Evolutionary conservation across 2,329 filamentous ascomycete species (phyloP), one percentile per base, ranked within the genome.

Genomic region (Septoria linicola): DNA sequence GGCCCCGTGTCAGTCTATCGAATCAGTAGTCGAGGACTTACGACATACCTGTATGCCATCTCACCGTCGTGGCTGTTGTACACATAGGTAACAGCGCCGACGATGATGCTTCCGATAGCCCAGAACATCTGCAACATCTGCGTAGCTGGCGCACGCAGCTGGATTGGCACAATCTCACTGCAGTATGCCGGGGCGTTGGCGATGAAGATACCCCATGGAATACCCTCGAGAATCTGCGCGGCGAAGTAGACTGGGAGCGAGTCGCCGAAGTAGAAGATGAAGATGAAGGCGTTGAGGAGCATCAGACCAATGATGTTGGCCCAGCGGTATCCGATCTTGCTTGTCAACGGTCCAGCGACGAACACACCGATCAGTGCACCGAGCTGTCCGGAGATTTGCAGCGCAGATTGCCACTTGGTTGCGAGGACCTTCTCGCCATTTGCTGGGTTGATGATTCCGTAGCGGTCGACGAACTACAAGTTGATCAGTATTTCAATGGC

Each of bases 121-220:
- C 81, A 84, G 71, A 80, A 81, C 80, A 84, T 83, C 69, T 84
- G 81, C 67, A 84, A 60, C 76, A 80, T 84, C 68, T 80, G 77
- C 2, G 81, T 84, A 3, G 75, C 75, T 16, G 80, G 76, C 46
- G 77, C 81, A 65, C 81, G 70, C 48, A 85, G 68, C 62, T 70
- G 70, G 45, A 84, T 74, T 1, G 81, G 81, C 2, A 82, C 79
- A 50, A 85, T 81, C 65, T 85, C 82, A 61, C 69, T 70, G 67
- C 76, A 80, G 71, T 84, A 85, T 5, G 82, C 81, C 1, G 82
- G 82, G 3, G 81, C 76, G 63, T 83, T 83, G 64, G 81, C 80
- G 59, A 83, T 82, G 66, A 85, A 85, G 61, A 85, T 77, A 20
- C 82, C 82, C 82, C 82, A 85, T 2, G 82, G 82, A 3, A 85